Conservation (phyloP, 345 rosid genomes). For the Sisymbrium altissimum region DNA sequence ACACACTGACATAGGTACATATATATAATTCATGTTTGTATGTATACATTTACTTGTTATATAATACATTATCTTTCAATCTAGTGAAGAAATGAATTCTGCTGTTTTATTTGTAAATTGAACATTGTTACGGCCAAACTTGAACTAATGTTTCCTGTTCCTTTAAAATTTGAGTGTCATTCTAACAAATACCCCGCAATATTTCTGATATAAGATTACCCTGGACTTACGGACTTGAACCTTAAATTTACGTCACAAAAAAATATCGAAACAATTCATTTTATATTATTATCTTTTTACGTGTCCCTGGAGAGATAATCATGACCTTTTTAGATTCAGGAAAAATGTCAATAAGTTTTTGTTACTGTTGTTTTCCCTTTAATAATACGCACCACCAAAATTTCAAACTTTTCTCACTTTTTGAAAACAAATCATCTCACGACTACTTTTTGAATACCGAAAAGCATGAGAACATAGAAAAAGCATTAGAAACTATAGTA, state of each 20-base stretch:
- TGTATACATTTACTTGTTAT: background rate
- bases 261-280: background rate
- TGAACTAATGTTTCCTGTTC: background rate
- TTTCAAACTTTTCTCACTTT: conserved; percentile 1
- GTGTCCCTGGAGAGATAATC: background rate
- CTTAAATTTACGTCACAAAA: background rate
- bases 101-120: background rate
- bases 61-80: background rate
- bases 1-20: no score
- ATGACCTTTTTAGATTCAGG: conserved; percentile 1
- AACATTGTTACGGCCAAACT: background rate
- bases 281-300: background rate
- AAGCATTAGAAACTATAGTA: background rate
- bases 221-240: background rate
- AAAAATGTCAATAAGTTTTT: background rate
- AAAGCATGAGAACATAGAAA: conserved; percentile 3
- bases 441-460: background rate
- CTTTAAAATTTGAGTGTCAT: background rate
- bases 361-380: background rate
- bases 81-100: background rate
- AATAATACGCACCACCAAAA: background rate
- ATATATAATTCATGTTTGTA: background rate
- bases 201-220: background rate
- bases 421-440: conserved; percentile 9
- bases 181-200: background rate